These are phyloP conservation scores for Castanopsis chinensis DNA, from an alignment of 306 rosid genomes.

Conservation along the genomic window DNA sequence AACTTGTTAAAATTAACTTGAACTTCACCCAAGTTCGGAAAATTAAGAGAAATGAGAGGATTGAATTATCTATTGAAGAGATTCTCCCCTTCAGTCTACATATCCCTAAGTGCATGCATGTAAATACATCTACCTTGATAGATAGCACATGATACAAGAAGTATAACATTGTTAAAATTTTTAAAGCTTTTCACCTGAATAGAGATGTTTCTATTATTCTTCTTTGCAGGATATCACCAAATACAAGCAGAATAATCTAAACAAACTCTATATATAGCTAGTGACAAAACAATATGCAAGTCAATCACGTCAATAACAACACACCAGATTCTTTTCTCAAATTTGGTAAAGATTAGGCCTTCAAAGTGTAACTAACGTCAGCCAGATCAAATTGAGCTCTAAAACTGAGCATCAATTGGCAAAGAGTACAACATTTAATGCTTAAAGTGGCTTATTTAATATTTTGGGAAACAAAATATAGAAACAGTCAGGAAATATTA, in stretches of 20 bases:
- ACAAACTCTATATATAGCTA: no score
- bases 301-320: background rate
- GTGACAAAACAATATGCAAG: no score
- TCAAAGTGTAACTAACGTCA: background rate
- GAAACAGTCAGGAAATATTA: conserved; percentile 33
- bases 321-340: background rate
- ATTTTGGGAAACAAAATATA: background rate
- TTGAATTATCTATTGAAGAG: background rate
- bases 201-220: no score
- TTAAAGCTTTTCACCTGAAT: no score
- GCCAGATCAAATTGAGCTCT: background rate
- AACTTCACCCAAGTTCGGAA: background rate
- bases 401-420: background rate
- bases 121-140: no score
- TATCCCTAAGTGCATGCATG: no score
- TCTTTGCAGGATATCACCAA: no score
- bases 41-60: background rate
- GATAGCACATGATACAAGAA: no score
- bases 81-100: no score
- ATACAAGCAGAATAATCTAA: no score
- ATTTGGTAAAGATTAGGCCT: background rate
- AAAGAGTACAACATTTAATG: background rate
- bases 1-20: no score
- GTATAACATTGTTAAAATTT: no score
- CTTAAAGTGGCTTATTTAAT: background rate